phyloP scores from a whole-genome alignment of 2,329 filamentous ascomycete genomes.

The Monosporascus sp. region DNA sequence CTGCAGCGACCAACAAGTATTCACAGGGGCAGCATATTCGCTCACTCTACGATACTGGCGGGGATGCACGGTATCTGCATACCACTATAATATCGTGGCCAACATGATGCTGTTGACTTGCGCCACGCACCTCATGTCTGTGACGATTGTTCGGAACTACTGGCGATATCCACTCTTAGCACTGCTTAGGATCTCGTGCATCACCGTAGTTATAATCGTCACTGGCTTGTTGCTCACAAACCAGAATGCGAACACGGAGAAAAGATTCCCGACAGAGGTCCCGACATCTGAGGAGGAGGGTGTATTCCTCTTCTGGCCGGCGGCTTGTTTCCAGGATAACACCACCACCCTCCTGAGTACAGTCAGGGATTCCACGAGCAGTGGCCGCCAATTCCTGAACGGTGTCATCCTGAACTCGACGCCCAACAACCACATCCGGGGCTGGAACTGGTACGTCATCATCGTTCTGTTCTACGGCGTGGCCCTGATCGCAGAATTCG shows the following conservation, averaged over 20 bases:
- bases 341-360: slow-evolving; percentile 4
- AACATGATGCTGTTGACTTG: slow-evolving; percentile 31
- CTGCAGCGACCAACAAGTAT: slow-evolving; percentile 32
- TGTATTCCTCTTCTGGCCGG: slow-evolving; percentile 22
- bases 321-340: slow-evolving; percentile 26
- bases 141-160: slow-evolving; percentile 29
- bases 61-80: slow-evolving; percentile 28
- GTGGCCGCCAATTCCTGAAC: slow-evolving; percentile 10
- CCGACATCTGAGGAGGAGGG: slow-evolving; percentile 15
- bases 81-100: slow-evolving; percentile 32
- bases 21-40: slow-evolving; percentile 31
- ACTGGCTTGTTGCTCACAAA: slow-evolving; percentile 28
- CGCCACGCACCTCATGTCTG: slow-evolving; percentile 30
- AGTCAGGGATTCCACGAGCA: slow-evolving; percentile 10
- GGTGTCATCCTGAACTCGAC: slow-evolving; percentile 8
- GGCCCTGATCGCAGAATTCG: slow-evolving; percentile 15
- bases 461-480: slow-evolving; percentile 19
- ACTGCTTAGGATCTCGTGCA: slow-evolving; percentile 22
- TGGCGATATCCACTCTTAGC: slow-evolving; percentile 26
- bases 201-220: slow-evolving; percentile 23
- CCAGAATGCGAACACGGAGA: slow-evolving; percentile 15
- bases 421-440: slow-evolving; percentile 17
- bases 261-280: slow-evolving; percentile 22
- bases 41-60: slow-evolving; percentile 27
- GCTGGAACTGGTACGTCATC: slow-evolving; percentile 19